Evolutionary conservation across 2,329 filamentous ascomycete species (phyloP), one percentile per base, ranked within the genome.

Genomic region (Cladosporium colombiae): DNA sequence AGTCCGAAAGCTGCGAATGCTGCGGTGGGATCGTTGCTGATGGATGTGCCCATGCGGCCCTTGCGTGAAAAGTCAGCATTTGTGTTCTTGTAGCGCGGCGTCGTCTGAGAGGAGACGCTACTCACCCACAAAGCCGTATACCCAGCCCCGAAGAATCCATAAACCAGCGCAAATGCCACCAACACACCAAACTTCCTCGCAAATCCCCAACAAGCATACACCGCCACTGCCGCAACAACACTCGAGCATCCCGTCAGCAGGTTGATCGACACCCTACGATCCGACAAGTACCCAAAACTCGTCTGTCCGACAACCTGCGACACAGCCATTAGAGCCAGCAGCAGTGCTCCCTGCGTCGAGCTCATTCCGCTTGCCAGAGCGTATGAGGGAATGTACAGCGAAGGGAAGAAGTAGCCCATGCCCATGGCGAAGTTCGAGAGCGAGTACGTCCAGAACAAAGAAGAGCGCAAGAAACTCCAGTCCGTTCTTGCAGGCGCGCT

Each of bases 121-220:
- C 27, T 29, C 27, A 29, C 72, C 68, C 71, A 71, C 25, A 72
- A 49, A 2, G 72, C 73, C 1, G 78, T 80, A 63, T 78, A 82
- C 2, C 79, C 79, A 0, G 79, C 78, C 0, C 77, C 81, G 49
- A 81, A 82, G 49, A 82, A 74, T 4, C 81, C 81, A 65, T 83
- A 83, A 0, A 78, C 66, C 5, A 82, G 61, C 1, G 75, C 74
- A 61, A 83, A 84, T 1, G 80, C 68, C 25, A 75, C 72, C 10
- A 86, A 71, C 0, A 74, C 66, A 0, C 72, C 69, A 68, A 78
- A 11, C 64, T 74, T 76, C 2, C 75, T 74, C 0, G 81, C 77
- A 18, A 83, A 71, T 0, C 83, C 83, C 83, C 83, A 85, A 31
- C 81, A 65, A 0, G 81, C 70, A 63, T 83, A 82, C 0, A 80